Conservation (phyloP, 768 basidiomycete species). For the Boletus patriciae region DNA sequence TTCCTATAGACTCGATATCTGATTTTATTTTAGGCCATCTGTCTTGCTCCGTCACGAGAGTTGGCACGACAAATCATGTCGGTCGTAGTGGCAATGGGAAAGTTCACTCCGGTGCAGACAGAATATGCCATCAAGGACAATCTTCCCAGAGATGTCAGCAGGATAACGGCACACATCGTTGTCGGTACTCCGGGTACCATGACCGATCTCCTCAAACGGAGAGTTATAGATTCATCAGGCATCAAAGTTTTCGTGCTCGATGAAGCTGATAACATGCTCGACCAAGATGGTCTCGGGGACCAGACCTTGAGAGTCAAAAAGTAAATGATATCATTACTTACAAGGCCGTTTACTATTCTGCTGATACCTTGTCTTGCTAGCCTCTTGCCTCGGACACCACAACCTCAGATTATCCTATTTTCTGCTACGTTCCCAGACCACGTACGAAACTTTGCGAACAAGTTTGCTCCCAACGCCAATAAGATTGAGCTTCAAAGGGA, state of each 20-base stretch:
- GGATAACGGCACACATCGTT: slow-evolving; percentile 84
- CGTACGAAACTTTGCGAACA: slow-evolving; percentile 86
- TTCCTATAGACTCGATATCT: not conserved
- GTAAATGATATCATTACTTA: slow-evolving; percentile 52
- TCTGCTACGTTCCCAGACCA: slow-evolving; percentile 97
- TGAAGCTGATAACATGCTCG: slow-evolving; percentile 99
- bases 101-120: slow-evolving; percentile 90
- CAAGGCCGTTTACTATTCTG: not conserved
- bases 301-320: slow-evolving; percentile 94
- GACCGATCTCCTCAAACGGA: slow-evolving; percentile 78
- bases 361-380: slow-evolving; percentile 36
- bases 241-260: slow-evolving; percentile 95
- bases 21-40: slow-evolving; percentile 66
- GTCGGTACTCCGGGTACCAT: slow-evolving; percentile 97
- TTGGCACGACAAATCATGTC: slow-evolving; percentile 97
- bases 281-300: slow-evolving; percentile 90
- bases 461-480: slow-evolving; percentile 93
- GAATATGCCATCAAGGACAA: slow-evolving; percentile 95
- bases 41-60: slow-evolving; percentile 97
- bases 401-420: slow-evolving; percentile 90
- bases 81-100: slow-evolving; percentile 91
- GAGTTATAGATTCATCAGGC: slow-evolving; percentile 72
- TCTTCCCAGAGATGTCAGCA: slow-evolving; percentile 61
- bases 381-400: slow-evolving; percentile 53
- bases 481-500: slow-evolving; percentile 94